Conservation (phyloP, 2,329 filamentous ascomycete species). For the Pseudogymnoascus sp. region DNA sequence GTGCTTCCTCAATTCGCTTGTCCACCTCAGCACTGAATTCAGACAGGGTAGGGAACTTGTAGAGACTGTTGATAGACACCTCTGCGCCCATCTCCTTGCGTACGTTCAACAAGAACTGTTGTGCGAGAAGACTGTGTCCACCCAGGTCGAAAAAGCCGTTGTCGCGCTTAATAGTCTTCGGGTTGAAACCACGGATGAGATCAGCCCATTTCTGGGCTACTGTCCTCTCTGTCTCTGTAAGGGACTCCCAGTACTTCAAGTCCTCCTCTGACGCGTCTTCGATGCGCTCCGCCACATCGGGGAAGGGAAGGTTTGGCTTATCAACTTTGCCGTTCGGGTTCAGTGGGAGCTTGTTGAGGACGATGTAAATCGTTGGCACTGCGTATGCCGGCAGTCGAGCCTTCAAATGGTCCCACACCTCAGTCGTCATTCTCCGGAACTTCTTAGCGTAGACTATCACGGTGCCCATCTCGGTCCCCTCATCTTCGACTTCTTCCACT, state of each 20-base stretch:
- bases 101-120: slow-evolving; percentile 69
- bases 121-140: slow-evolving; percentile 72
- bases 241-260: slow-evolving; percentile 33
- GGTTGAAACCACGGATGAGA: slow-evolving; percentile 58
- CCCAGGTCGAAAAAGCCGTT: slow-evolving; percentile 69
- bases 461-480: slow-evolving; percentile 30
- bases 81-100: slow-evolving; percentile 53
- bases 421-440: slow-evolving; percentile 35
- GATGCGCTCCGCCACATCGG: slow-evolving; percentile 47
- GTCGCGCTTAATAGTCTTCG: slow-evolving; percentile 57
- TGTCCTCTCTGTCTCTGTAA: slow-evolving; percentile 52
- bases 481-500: slow-evolving; percentile 47
- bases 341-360: slow-evolving; percentile 64
- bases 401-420: slow-evolving; percentile 59
- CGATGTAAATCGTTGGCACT: slow-evolving; percentile 66
- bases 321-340: slow-evolving; percentile 85
- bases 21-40: slow-evolving; percentile 46
- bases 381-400: slow-evolving; percentile 66
- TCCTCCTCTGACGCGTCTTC: slow-evolving; percentile 37
- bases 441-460: slow-evolving; percentile 35
- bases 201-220: slow-evolving; percentile 67
- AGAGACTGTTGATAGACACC: slow-evolving; percentile 63
- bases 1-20: slow-evolving; percentile 18
- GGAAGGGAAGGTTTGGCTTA: slow-evolving; percentile 71
- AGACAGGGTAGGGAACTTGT: slow-evolving; percentile 53